Percentiles rank a stretch among this genome's conserved stretches.
phyloP scores from a whole-genome alignment of 768 basidiomycete genomes.

The Russula compacta region DNA sequence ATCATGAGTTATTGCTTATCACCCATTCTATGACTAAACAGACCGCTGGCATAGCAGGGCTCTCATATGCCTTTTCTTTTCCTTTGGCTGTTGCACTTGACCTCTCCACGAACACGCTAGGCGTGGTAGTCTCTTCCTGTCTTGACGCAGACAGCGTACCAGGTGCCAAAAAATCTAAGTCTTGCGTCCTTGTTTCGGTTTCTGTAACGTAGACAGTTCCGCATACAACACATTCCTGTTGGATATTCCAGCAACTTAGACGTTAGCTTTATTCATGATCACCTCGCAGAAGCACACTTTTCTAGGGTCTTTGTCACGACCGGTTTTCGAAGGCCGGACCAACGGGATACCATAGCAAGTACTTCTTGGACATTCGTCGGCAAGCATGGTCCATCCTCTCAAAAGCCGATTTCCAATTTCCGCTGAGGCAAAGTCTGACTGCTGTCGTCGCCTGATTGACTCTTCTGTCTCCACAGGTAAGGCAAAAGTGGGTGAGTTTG shows the following conservation, averaged over 20 bases:
- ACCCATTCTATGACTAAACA: neutral
- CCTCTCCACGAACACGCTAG: neutral
- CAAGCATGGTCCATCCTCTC: constrained; percentile 86
- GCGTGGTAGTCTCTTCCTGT: neutral
- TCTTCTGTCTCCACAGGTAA: constrained; percentile 60
- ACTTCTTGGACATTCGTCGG: constrained; percentile 66
- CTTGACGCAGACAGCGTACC: neutral
- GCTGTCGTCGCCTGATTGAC: constrained; percentile 57
- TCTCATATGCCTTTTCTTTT: neutral
- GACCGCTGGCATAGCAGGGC: neutral
- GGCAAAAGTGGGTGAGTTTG: constrained; percentile 55
- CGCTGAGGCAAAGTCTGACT: constrained; percentile 71
- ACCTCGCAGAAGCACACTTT: constrained; percentile 39
- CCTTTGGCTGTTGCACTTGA: neutral
- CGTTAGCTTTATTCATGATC: neutral
- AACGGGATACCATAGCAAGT: constrained; percentile 77
- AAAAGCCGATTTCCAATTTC: constrained; percentile 72
- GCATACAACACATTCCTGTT: constrained; percentile 20
- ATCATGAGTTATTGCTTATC: neutral
- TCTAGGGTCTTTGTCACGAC: constrained; percentile 50
- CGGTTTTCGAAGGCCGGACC: constrained; percentile 62
- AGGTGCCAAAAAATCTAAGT: constrained; percentile 3
- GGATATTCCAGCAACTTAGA: neutral
- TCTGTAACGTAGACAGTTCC: constrained; percentile 16
- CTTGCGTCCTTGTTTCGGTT: constrained; percentile 8